Conservation (phyloP, 257 asterid genomes). For the Gardenia jasminoides region DNA sequence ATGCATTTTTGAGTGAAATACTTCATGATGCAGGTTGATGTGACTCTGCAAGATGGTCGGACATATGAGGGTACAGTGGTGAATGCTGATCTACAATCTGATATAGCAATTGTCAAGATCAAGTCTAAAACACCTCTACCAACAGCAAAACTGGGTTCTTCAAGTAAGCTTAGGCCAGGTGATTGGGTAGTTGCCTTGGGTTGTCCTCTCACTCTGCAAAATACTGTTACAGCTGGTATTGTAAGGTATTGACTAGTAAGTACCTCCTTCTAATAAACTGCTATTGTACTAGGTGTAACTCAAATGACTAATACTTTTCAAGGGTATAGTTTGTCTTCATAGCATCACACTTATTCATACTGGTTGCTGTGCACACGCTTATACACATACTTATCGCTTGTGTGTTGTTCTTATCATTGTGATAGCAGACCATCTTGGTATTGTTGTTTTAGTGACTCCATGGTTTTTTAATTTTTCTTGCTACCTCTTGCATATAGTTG, state of each 20-base stretch:
- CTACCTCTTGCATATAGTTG: slow-evolving; percentile 44
- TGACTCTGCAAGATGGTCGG: slow-evolving; percentile 95
- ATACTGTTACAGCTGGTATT: slow-evolving; percentile 88
- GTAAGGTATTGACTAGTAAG: slow-evolving; percentile 51
- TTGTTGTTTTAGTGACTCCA: slow-evolving; percentile 5
- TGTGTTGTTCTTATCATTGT: not conserved
- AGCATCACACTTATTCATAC: not conserved
- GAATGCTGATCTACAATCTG: slow-evolving; percentile 76
- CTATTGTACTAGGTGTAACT: not conserved
- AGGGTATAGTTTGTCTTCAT: not conserved
- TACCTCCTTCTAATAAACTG: slow-evolving; percentile 8
- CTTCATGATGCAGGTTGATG: slow-evolving; percentile 62
- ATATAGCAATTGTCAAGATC: slow-evolving; percentile 71
- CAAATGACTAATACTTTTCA: not conserved
- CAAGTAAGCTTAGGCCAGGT: slow-evolving; percentile 86
- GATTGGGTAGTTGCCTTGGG: slow-evolving; percentile 98
- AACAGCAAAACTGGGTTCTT: slow-evolving; percentile 71
- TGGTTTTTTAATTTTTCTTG: slow-evolving; percentile 13
- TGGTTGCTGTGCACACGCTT: not conserved
- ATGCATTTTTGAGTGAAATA: not conserved
- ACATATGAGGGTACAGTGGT: slow-evolving; percentile 81
- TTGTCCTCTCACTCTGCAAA: slow-evolving; percentile 85
- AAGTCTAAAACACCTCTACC: slow-evolving; percentile 80
- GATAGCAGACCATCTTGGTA: not conserved
- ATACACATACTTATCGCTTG: no score